phyloP scores from a whole-genome alignment of 2,329 filamentous ascomycete genomes.

The Monosporascus sp. region DNA sequence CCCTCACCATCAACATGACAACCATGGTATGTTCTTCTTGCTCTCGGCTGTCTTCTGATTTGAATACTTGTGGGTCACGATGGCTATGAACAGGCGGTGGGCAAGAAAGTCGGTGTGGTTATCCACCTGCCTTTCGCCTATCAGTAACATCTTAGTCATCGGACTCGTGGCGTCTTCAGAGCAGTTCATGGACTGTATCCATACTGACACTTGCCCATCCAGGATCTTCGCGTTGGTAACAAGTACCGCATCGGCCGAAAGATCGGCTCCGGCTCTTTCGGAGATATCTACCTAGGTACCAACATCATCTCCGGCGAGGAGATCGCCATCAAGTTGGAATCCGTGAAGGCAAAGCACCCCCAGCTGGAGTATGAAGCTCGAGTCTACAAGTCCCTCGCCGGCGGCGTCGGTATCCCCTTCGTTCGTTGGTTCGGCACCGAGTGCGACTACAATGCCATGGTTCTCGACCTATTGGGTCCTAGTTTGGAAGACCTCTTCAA shows the following conservation, averaged over 20 bases:
- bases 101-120: not conserved
- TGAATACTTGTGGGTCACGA: not conserved
- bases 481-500: conserved; percentile 98
- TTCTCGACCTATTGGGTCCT: conserved; percentile 91
- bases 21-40: conserved; percentile 27
- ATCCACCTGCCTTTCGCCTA: not conserved
- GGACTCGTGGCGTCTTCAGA: not conserved
- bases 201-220: conserved; percentile 5
- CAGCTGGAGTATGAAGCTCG: conserved; percentile 98
- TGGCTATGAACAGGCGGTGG: not conserved
- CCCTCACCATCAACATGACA: conserved; percentile 23
- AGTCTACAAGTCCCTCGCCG: conserved; percentile 84
- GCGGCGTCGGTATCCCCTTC: conserved; percentile 95
- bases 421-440: conserved; percentile 99
- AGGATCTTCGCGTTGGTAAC: conserved; percentile 99
- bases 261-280: conserved; percentile 96
- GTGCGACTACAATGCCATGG: conserved; percentile 99
- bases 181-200: not conserved
- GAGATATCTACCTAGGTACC: conserved; percentile 97
- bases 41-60: not conserved
- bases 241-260: conserved; percentile 99
- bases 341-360: conserved; percentile 98
- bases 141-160: not conserved
- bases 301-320: conserved; percentile 99
- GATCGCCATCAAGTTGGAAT: conserved; percentile 99